Percentiles rank a stretch among this genome's conserved stretches.
Conservation (phyloP, 495 filamentous ascomycete species). For the Cercophora sp. region DNA sequence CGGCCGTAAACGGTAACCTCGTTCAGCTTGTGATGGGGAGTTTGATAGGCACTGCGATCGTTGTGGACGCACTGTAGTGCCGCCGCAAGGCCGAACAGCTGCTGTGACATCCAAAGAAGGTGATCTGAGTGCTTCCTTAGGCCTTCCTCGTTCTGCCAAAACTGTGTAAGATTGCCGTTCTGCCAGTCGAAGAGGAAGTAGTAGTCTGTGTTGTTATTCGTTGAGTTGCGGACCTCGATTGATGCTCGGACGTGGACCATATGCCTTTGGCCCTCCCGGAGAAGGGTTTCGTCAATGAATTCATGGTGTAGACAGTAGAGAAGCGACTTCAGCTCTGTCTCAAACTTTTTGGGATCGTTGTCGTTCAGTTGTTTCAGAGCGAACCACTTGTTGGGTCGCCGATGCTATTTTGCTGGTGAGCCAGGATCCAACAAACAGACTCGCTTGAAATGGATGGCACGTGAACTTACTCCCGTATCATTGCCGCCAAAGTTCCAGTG, state of each 20-base stretch:
- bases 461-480: not conserved
- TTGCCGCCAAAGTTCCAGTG: not conserved
- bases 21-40: not conserved
- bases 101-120: slow-evolving; percentile 4
- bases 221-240: not conserved
- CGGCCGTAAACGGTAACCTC: not conserved
- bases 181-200: slow-evolving; percentile 10
- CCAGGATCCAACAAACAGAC: not conserved
- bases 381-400: not conserved
- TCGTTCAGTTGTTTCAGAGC: not conserved
- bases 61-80: slow-evolving; percentile 6
- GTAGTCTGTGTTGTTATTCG: not conserved
- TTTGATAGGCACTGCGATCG: not conserved
- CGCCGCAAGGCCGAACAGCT: not conserved
- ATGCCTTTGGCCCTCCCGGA: not conserved
- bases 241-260: slow-evolving; percentile 8
- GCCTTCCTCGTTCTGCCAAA: not conserved
- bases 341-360: not conserved
- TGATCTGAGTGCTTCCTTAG: not conserved
- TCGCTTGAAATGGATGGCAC: too few relatives aligned
- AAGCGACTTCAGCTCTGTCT: not conserved
- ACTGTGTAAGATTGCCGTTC: slow-evolving; percentile 1
- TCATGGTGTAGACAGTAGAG: not conserved
- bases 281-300: not conserved
- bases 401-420: not conserved